Conservation (phyloP, 768 basidiomycete species). For the Termitomyces titanicus region DNA sequence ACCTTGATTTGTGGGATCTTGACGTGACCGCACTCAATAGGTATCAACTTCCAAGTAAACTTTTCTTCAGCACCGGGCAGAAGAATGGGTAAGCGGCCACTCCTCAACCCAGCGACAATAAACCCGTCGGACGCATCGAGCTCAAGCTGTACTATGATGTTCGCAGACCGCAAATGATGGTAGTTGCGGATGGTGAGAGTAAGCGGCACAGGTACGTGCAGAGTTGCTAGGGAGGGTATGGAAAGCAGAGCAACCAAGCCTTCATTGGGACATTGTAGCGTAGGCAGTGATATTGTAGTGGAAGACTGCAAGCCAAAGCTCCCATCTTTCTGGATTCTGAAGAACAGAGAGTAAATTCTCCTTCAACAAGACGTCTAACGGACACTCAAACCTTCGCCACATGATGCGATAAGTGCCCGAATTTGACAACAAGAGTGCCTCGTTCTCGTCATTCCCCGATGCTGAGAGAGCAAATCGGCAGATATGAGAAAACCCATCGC, state of each 20-base stretch:
- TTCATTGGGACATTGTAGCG: constrained; percentile 56
- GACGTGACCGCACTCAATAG: constrained; percentile 70
- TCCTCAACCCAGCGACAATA: constrained; percentile 73
- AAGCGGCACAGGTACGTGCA: constrained; percentile 61
- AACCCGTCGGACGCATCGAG: constrained; percentile 68
- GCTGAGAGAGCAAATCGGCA: constrained; percentile 48
- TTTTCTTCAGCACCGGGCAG: constrained; percentile 68
- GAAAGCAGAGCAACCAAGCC: constrained; percentile 63
- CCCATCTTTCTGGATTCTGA: constrained; percentile 45
- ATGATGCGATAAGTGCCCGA: constrained; percentile 58
- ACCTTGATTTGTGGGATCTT: constrained; percentile 61
- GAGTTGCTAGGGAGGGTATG: constrained; percentile 55
- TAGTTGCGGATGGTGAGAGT: constrained; percentile 63
- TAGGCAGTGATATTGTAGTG: constrained; percentile 56
- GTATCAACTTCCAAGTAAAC: constrained; percentile 65
- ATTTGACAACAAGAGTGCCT: constrained; percentile 35
- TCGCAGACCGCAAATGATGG: constrained; percentile 60
- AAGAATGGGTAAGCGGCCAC: constrained; percentile 65
- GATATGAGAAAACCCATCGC: constrained; percentile 59
- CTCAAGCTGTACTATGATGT: constrained; percentile 71
- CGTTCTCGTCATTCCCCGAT: constrained; percentile 34
- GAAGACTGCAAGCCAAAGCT: constrained; percentile 40
- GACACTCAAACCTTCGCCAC: constrained; percentile 59
- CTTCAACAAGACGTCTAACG: background rate
- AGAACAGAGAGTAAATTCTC: background rate